phyloP scores from a whole-genome alignment of 2,329 filamentous ascomycete species.

The Trichoderma oligosporum region DNA sequence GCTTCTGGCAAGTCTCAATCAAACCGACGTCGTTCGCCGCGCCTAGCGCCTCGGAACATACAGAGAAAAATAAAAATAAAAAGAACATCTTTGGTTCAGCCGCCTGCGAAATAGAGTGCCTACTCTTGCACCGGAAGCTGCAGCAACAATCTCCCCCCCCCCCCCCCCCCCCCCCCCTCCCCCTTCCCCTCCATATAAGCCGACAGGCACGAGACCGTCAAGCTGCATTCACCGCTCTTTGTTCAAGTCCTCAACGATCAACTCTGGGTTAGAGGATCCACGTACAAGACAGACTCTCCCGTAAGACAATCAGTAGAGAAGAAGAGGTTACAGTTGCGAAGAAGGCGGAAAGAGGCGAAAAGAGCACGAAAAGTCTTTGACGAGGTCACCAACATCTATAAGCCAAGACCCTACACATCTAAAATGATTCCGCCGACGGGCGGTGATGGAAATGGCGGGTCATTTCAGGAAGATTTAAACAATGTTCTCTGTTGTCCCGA shows the following conservation, averaged over 20 bases:
- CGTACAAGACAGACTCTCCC: conserved; percentile 22
- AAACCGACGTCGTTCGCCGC: conserved; percentile 10
- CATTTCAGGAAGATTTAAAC: conserved; percentile 80
- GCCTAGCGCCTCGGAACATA: not conserved
- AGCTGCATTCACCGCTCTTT: conserved; percentile 70
- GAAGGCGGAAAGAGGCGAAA: conserved; percentile 33
- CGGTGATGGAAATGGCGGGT: conserved; percentile 30
- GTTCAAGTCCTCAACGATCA: conserved; percentile 51
- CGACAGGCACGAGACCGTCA: conserved; percentile 43
- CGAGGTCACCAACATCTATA: conserved; percentile 43
- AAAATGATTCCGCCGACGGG: conserved; percentile 46
- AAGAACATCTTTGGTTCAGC: not conserved
- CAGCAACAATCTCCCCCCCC: not conserved
- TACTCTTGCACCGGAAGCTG: conserved; percentile 3
- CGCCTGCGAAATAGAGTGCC: not conserved
- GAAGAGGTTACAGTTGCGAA: conserved; percentile 34
- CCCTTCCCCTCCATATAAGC: no score
- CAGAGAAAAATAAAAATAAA: conserved; percentile 1
- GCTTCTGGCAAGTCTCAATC: not conserved
- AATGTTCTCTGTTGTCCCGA: conserved; percentile 83
- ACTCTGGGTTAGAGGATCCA: conserved; percentile 35
- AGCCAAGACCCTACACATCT: conserved; percentile 38
- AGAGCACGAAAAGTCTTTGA: conserved; percentile 39
- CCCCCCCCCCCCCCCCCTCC: no score
- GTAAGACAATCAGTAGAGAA: conserved; percentile 29